Base-by-base conservation (phyloP, 352 stramenopile genomes). In the Phytophthora multivora region DNA sequence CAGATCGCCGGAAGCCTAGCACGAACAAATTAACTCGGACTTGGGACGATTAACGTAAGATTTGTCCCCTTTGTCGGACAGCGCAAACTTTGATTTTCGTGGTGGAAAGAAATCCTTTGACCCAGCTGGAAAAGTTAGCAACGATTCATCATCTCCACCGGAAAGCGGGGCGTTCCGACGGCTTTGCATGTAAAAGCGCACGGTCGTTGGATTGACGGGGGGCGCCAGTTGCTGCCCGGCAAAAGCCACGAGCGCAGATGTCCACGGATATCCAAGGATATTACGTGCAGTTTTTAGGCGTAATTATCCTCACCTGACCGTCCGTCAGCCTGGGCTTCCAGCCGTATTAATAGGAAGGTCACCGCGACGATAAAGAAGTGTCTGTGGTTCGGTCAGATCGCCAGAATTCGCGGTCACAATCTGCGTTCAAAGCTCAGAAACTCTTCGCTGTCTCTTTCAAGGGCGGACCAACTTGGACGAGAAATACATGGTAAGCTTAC, bases 171-270 rank as follows among this genome's bases (percentile, higher is more conserved):
- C 57, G 25, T 54, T 62, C 40, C 35, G 43, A 18, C 46, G 26
- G 40, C 16, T 60, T 35, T 66, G 31, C 18, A 62, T 62, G 59
- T 67, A 67, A 33, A 67, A 63, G 49, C 25, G 58, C 40, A 11
- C n/a, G 28, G 18, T 66, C 50, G 50, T 60, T 59, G 28, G 23
- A 28, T 60, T 40, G 57, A 47, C 39, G 13, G 21, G 25, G n/a
- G 39, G 8, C 18, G 18, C 28, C 56, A 53, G 39, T 65, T 59
- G 57, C 23, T 53, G 28, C n/a, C 40, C 19, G 23, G 21, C 39
- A 65, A 59, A 15, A 39, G 31, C 6, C 12, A 41, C 35, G 16
- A 38, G 23, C 16, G 26, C 23, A 61, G 56, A 40, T 52, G 56
- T 13, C 28, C 10, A 33, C 28, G 28, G 11, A 10, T 30, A 7